phyloP scores from a whole-genome alignment of 2,329 filamentous ascomycete species.

The Fusarium sp. region DNA sequence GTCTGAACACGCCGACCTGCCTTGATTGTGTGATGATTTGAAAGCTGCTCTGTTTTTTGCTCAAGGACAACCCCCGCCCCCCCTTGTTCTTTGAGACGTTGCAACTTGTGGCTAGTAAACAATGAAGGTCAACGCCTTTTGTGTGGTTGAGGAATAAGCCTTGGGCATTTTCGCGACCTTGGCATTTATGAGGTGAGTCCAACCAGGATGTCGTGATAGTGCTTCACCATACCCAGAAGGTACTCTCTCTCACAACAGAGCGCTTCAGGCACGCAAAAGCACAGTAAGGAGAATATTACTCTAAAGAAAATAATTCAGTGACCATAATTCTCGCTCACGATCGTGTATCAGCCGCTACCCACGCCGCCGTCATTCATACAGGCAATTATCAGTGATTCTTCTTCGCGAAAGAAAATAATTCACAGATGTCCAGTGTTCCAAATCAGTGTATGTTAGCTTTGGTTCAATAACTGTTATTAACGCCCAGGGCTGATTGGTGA shows the following conservation, averaged over 20 bases:
- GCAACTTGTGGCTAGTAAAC: background rate
- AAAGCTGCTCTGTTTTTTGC: background rate
- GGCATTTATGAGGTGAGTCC: background rate
- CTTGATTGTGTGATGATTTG: background rate
- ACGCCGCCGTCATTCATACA: background rate
- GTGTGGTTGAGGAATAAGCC: background rate
- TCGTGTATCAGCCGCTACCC: accelerated
- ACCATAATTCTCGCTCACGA: background rate
- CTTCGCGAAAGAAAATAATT: background rate
- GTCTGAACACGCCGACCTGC: background rate
- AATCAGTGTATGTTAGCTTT: background rate
- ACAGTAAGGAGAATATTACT: background rate
- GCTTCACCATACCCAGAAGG: background rate
- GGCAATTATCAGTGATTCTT: background rate
- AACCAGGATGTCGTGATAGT: background rate
- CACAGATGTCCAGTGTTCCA: background rate
- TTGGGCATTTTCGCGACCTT: background rate
- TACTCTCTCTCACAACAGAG: background rate
- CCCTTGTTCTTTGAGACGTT: background rate
- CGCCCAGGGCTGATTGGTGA: too few species aligned
- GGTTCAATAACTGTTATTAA: background rate
- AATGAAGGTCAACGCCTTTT: background rate
- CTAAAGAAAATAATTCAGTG: background rate
- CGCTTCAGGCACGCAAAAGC: background rate
- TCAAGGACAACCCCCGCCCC: background rate